Base-by-base conservation (phyloP, 2,329 filamentous ascomycete genomes). In the Passalora sequoiae region DNA sequence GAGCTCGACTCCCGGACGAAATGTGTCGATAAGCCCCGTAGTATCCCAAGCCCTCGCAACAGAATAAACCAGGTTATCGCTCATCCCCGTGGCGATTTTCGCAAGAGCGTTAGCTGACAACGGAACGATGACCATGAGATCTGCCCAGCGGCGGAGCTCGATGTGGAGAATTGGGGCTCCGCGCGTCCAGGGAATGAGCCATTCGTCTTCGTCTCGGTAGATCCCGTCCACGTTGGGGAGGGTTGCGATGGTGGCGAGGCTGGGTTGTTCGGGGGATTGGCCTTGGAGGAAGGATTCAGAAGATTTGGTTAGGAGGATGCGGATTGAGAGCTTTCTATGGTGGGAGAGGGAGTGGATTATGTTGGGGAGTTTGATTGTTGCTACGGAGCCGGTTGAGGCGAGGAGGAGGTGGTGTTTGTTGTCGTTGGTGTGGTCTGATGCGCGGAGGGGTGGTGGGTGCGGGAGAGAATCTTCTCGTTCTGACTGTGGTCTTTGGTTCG, bases 41-140 rank as follows among this genome's bases (percentile, higher is more conserved):
- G 81, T 82, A 65, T 97, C 91, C 92, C 91, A 98, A 0, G 91
- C 91, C 15, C 91, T 74, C 27, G 92, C 75, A 0, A 92, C 83
- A 10, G 80, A 83, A 5, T 72, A 64, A 4, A 96, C 64, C 5
- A 97, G 69, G 44, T 84, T 83, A 58, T 95, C 88, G 31, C 80
- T 81, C 50, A 94, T 73, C 0, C 92, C 92, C 17, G 77, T 76
- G 0, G 78, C 78, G 51, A 97, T 78, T 67, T 94, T 95, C 5
- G 89, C 91, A 60, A 97, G 72, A 3, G 81, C 81, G 60, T 96
- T 95, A 9, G 91, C 89, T 43, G 80, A 84, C 47, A 96, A 66
- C 0, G 91, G 91, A 7, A 84, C 85, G 46, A 96, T 76, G 12
- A 91, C 74, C 58, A 95, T 72, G 2, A 94, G 59, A 62, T 95